Base-by-base conservation (phyloP, 2,329 filamentous ascomycete genomes). In the Bertia moriformis region DNA sequence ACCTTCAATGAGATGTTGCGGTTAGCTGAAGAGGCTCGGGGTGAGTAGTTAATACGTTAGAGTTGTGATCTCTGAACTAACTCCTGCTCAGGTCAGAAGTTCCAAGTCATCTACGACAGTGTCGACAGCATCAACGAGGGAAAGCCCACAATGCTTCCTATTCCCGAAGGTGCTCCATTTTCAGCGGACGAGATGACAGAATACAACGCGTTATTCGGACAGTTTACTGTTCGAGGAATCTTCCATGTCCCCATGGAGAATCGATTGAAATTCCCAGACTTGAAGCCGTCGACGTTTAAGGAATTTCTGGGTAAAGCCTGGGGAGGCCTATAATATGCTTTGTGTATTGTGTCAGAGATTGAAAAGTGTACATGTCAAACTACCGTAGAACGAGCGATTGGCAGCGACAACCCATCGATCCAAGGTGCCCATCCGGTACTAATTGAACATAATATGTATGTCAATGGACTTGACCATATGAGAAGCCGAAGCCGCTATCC, bases 1-100 rank as follows among this genome's bases (percentile, higher is more conserved):
- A 64, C 62, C 1, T 63, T 55, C 48, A 65, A 66, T 30, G 52
- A 69, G 45, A 46, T 68, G 4, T 39, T 69, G n/a, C 36, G 38
- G n/a, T 41, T 62, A 14, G 65, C 58, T 0, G 62, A 67, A 44
- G 51, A 58, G 33, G 50, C 56, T 19, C 59, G 51, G 38, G 62
- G 63, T 52, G 51, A 57, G 52, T 7, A 51, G 13, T 38, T 40
- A 4, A 50, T 53, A 14, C 43, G 22, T 20, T 19, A 18, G 4
- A 27, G 32, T 13, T 3, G 38, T n/a, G 2, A n/a, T 18, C 10
- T 13, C 20, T 18, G 14, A 7, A 14, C 17, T n/a, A 36, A 37
- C 17, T 5, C 24, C n/a, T 14, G 32, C 5, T 19, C 12, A 14
- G 12, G 24, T 41, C 44, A 51, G 57, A 48, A 61, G 14, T 52